Base-by-base conservation (phyloP, 257 asterid species). In the Lavandula angustifolia region DNA sequence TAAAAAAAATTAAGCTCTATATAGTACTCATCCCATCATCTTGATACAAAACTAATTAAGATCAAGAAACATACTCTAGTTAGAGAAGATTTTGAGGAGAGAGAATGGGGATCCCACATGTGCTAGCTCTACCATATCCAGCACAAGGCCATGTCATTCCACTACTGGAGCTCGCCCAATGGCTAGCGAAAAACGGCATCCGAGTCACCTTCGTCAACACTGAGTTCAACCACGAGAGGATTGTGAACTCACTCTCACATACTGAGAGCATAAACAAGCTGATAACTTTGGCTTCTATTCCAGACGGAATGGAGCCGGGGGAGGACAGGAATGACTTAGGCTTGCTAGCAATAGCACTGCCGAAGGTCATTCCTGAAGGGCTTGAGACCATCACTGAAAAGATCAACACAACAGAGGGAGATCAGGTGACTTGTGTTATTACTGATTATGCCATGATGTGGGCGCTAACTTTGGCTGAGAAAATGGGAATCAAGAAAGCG, bases 71-170 rank as follows among this genome's bases (percentile, higher is more conserved):
- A 40, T 3, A 7, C 42, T 9, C 2, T 37, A 8, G 1, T 14
- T 37, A 7, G 7, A 43, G 12, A 13, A 40, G 3, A 40, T 5
- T 5, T 5, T 5, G 41, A 7, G 9, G 22, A 44, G 50, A 4
- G 5, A 18, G 34, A 18, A 84, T 84, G 92, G 80, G 79, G 11
- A 79, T 48, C 43, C 79, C 85, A 57, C 96, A 83, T 62, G 75
- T 83, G 55, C 2, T 85, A 32, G 81, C 75, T 7, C 22, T 87
- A 27, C 87, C 96, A 8, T 84, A 72, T 74, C 96, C 94, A 64
- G 94, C 89, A 58, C 96, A 88, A 66, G 96, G 94, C 47, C 94
- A 85, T 69, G 94, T 88, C 3, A 78, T 88, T 44, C 91, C 94
- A 0, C 6, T 85, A 47, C 53, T 84, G 91, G 94, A 88, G 60